These are phyloP conservation scores for Debaryomyces singareniensis DNA, from an alignment of 1,139 yeast genomes.

Conservation along the genomic window DNA sequence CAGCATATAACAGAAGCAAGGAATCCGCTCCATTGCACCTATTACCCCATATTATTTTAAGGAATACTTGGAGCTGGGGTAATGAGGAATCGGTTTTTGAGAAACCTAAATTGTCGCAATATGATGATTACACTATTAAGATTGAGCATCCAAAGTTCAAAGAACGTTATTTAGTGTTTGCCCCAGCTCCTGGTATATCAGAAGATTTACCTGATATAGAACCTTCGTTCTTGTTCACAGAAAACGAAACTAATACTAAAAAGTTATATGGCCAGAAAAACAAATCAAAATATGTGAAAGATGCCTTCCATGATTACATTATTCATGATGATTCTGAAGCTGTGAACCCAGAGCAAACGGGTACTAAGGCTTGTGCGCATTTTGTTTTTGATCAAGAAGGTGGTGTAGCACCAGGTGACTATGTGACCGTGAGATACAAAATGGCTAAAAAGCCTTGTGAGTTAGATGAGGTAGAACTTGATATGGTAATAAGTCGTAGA, in stretches of 20 bases:
- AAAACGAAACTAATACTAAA: slow-evolving; percentile 77
- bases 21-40: slow-evolving; percentile 85
- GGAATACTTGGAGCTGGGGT: slow-evolving; percentile 96
- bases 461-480: slow-evolving; percentile 77
- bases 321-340: slow-evolving; percentile 54
- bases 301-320: slow-evolving; percentile 84
- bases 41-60: slow-evolving; percentile 76
- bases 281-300: slow-evolving; percentile 60
- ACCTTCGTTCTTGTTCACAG: slow-evolving; percentile 75
- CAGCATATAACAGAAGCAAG: slow-evolving; percentile 83
- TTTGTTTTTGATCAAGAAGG: slow-evolving; percentile 70
- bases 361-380: slow-evolving; percentile 76
- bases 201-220: slow-evolving; percentile 61
- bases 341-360: slow-evolving; percentile 62
- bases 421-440: slow-evolving; percentile 80
- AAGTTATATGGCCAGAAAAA: slow-evolving; percentile 61
- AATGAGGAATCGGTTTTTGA: slow-evolving; percentile 40
- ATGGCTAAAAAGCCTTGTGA: slow-evolving; percentile 45
- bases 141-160: slow-evolving; percentile 73
- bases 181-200: slow-evolving; percentile 80
- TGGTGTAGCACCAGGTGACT: slow-evolving; percentile 83
- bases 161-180: slow-evolving; percentile 62
- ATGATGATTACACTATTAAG: slow-evolving; percentile 44
- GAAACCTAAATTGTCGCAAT: slow-evolving; percentile 47
- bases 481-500: slow-evolving; percentile 64